phyloP scores from a whole-genome alignment of 1,284 basidiomycete species.

The Cryptococcus sp. region DNA sequence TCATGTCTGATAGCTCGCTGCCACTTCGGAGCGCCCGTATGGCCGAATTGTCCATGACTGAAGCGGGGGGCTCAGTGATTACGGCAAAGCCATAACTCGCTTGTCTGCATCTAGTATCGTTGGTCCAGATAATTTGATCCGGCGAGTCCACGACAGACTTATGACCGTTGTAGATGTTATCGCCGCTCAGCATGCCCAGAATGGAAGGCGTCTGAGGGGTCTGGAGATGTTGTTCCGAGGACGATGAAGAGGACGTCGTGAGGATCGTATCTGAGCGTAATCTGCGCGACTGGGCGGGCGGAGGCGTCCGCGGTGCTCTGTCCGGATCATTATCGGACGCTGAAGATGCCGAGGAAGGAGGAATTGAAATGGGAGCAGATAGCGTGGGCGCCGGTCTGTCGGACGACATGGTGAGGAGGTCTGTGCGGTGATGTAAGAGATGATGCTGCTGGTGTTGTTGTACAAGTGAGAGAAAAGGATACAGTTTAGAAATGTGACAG shows the following conservation, averaged over 20 bases:
- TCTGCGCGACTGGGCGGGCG: slow-evolving; percentile 4
- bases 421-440: too few relatives aligned
- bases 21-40: background rate
- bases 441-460: too few relatives aligned
- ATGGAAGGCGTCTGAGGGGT: slow-evolving; percentile 28
- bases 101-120: too few relatives aligned
- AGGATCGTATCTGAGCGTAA: slow-evolving; percentile 25
- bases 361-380: too few relatives aligned
- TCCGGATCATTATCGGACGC: too few relatives aligned
- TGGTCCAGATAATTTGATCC: background rate
- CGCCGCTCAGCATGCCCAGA: slow-evolving; percentile 11
- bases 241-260: slow-evolving; percentile 24
- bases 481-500: too few relatives aligned
- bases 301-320: background rate
- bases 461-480: too few relatives aligned
- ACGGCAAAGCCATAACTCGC: slow-evolving; percentile 18
- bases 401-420: too few relatives aligned
- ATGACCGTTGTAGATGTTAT: background rate
- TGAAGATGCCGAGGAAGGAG: too few relatives aligned
- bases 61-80: background rate
- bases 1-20: background rate
- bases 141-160: slow-evolving; percentile 6
- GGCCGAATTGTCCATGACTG: background rate
- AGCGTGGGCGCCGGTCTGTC: too few relatives aligned
- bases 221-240: slow-evolving; percentile 14